These are phyloP conservation scores for Fusarium guadeloupense DNA, from an alignment of 2,329 filamentous ascomycete species.

Conservation along the genomic window DNA sequence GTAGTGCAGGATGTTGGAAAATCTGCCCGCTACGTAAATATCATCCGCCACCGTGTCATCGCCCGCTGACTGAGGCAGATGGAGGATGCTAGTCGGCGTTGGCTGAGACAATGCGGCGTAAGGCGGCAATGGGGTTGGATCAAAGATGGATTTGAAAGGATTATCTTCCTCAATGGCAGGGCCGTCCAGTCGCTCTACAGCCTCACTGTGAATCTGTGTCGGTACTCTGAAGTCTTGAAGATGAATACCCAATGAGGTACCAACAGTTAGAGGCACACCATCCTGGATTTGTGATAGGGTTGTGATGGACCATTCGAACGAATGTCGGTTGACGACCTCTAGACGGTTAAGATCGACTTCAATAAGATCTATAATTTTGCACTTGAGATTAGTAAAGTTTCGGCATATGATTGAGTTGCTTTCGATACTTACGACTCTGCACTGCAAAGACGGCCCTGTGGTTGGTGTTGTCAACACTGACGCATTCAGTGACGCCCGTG, in stretches of 20 bases:
- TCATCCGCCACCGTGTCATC: constrained; percentile 71
- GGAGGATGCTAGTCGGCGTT: constrained; percentile 83
- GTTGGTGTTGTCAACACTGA: constrained; percentile 76
- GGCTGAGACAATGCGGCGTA: constrained; percentile 82
- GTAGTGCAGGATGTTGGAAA: constrained; percentile 88
- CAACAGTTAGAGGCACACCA: constrained; percentile 80
- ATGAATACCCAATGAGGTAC: constrained; percentile 82
- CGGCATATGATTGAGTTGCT: not conserved
- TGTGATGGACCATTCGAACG: constrained; percentile 84
- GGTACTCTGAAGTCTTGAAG: constrained; percentile 77
- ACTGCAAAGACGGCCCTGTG: constrained; percentile 83
- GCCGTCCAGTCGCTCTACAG: constrained; percentile 50
- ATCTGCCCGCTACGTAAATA: constrained; percentile 89
- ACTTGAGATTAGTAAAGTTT: not conserved
- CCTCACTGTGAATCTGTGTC: constrained; percentile 45
- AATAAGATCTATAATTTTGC: constrained; percentile 62
- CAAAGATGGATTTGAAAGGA: constrained; percentile 55
- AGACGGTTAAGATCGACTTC: constrained; percentile 84
- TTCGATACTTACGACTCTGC: constrained; percentile 66
- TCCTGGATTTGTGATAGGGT: constrained; percentile 76
- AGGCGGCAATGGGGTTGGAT: constrained; percentile 60
- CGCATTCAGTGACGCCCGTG: constrained; percentile 79
- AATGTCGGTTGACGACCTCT: constrained; percentile 72
- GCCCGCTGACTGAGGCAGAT: constrained; percentile 69
- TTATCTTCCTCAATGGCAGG: constrained; percentile 39